Base-by-base conservation (phyloP, 805 yeast genomes). In the Spathaspora girioi region DNA sequence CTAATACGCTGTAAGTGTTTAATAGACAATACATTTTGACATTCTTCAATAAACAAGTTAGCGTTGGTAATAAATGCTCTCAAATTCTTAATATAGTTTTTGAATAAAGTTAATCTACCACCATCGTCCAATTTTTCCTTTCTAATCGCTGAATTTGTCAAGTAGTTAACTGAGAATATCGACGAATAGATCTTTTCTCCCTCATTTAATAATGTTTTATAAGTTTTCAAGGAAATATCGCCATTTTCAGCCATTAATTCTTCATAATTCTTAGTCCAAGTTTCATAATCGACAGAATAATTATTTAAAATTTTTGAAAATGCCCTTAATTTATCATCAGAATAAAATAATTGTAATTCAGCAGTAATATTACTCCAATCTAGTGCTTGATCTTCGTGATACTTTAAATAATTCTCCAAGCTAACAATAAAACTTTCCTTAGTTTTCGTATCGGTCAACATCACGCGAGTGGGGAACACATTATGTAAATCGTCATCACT, bases 391-490 rank as follows among this genome's bases (percentile, higher is more conserved):
- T 46, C 46, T 32, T 50, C 50, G 4, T 43, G 29, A 46, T 66
- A 58, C 51, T 67, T 51, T 59, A 77, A 62, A 61, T 62, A 70
- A 29, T 55, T 59, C 60, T 53, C 52, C 52, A 60, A 64, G 56
- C 70, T 41, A 65, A 75, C 59, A 52, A 54, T 61, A 69, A 63
- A 66, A 26, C 58, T 63, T 58, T 70, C 66, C 17, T 67, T 65
- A 4, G 67, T 50, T 3, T 64, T 64, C 1, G 47, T 18, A 26
- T 70, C 64, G 0, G 62, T 54, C 2, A 80, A 48, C 0, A 83
- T 71, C 32, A 82, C 59, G 52, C 77, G 81, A 0, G 88, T 77
- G 1, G 89, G 87, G 44, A 76, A 83, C 1, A 81, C 69, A 40
- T 75, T 73, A 15, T 56, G 61, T 45, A 84, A 65, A 42, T 78